Base-by-base conservation (phyloP, 164 flowering plant species). In the Paratinospora sagittata region DNA sequence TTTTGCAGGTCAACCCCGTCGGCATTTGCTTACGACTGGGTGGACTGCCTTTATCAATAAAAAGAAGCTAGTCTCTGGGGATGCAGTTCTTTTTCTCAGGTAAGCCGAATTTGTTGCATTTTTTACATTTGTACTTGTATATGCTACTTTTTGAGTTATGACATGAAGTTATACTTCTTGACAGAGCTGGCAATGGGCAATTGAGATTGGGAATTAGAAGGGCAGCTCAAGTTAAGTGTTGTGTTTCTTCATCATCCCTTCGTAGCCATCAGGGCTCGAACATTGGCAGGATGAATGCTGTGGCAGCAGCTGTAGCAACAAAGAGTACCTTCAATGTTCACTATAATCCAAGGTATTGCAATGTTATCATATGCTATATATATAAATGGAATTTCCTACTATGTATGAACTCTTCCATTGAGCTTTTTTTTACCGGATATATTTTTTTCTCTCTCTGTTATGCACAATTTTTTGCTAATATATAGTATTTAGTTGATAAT, bases 1-100 rank as follows among this genome's bases (percentile, higher is more conserved):
- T 45, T 49, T n/a, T 72, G 72, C 85, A 96, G 99, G 99, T 24
- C 98, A 90, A 82, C 99, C 99, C 16, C 82, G 98, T 41, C 80
- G 99, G 84, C 98, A 96, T 85, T 86, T 96, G 86, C 93, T 96
- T 27, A 96, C 99, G 0, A 96, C 98, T 52, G 99, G 99, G 34
- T 96, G 99, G 99, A 93, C 97, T 84, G 95, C 92, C 19, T 96
- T 96, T 82, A 94, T 96, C 27, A 91, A 90, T 73, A 89, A 85
- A 85, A 96, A 96, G 85, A 92, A 89, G 83, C 95, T 96, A 23
- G 88, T 89, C 24, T 91, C 92, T 49, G 97, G 99, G 49, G 99
- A 96, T 83, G 98, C 98, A 24, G 99, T 96, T 70, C 96, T 96
- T 19, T 96, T 96, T 75, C 90, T 93, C 0, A 89, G 97, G 99